Evolutionary conservation across 441 rosid genomes (phyloP).

Genomic region (Geranium incanum): DNA sequence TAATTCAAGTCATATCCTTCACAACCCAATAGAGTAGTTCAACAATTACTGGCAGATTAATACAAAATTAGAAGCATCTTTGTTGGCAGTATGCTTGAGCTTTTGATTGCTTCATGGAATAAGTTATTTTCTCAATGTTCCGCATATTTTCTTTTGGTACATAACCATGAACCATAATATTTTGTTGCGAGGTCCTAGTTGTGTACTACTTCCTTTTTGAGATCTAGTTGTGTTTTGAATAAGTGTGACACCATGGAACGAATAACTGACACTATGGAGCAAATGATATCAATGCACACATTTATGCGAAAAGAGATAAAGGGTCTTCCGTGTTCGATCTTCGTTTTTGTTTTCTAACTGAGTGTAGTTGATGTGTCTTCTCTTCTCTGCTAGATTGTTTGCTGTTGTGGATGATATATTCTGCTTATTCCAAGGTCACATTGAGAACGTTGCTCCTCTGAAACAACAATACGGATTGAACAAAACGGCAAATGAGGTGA

Average conservation of each 20-base stretch:
- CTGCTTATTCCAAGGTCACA: conserved; percentile 93
- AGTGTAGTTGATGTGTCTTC: background rate
- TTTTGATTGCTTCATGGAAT: background rate
- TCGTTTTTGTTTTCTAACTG: background rate
- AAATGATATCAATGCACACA: too few relatives aligned
- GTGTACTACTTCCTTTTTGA: background rate
- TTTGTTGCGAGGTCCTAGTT: background rate
- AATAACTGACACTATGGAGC: background rate
- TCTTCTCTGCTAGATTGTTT: conserved; percentile 47
- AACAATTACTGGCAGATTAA: background rate
- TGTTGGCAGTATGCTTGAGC: background rate
- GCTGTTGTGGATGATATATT: conserved; percentile 88
- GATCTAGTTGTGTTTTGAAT: background rate
- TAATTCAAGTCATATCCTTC: background rate
- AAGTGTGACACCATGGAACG: background rate
- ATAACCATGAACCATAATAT: background rate
- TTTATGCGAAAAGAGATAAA: background rate
- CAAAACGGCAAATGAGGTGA: conserved; percentile 83
- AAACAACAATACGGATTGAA: conserved; percentile 89
- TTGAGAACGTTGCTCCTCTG: conserved; percentile 69
- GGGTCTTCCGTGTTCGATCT: background rate
- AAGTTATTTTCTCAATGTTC: background rate
- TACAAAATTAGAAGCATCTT: background rate
- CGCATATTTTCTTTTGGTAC: background rate
- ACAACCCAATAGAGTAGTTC: background rate